phyloP scores from a whole-genome alignment of 352 stramenopile genomes.

The Globisporangium spinosum region DNA sequence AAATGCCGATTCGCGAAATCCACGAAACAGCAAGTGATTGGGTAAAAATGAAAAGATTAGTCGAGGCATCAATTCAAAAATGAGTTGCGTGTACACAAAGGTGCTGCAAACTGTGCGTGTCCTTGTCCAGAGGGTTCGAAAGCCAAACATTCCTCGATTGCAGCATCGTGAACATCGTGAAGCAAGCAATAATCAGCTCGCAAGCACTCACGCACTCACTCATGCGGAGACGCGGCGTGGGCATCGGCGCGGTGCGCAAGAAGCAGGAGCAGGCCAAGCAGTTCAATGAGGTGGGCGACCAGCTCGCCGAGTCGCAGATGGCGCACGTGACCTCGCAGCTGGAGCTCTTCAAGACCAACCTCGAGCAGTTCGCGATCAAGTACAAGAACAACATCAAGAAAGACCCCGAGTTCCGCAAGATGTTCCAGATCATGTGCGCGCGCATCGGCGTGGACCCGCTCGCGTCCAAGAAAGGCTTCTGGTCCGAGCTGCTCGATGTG shows the following conservation, averaged over 20 bases:
- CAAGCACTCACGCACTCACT: not conserved
- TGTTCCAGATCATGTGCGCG: constrained; percentile 95
- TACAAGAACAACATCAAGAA: constrained; percentile 95
- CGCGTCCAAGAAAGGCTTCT: constrained; percentile 97
- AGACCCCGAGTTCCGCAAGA: constrained; percentile 91
- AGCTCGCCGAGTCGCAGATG: constrained; percentile 79
- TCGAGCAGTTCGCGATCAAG: constrained; percentile 92
- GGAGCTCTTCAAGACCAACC: constrained; percentile 87
- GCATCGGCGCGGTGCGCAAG: constrained; percentile 84
- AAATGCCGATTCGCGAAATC: constrained; percentile 10
- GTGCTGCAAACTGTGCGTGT: too few species aligned
- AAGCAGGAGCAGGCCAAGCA: constrained; percentile 86
- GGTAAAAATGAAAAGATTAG: constrained; percentile 28
- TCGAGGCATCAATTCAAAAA: constrained; percentile 6
- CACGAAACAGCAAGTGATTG: constrained; percentile 63
- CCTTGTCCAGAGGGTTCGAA: too few species aligned
- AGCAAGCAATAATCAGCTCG: not conserved
- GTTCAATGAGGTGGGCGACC: constrained; percentile 80
- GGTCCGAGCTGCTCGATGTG: constrained; percentile 95
- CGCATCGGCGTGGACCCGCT: constrained; percentile 97
- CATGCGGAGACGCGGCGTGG: constrained; percentile 70
- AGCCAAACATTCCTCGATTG: too few species aligned
- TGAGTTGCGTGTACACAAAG: constrained; percentile 3
- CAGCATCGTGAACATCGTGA: too few species aligned
- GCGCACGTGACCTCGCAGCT: constrained; percentile 82